Percentiles rank a stretch among this genome's conserved stretches.
These are phyloP conservation scores for Beauveria pseudobassiana DNA, from an alignment of 2,329 filamentous ascomycete genomes.

Conservation along the genomic window DNA sequence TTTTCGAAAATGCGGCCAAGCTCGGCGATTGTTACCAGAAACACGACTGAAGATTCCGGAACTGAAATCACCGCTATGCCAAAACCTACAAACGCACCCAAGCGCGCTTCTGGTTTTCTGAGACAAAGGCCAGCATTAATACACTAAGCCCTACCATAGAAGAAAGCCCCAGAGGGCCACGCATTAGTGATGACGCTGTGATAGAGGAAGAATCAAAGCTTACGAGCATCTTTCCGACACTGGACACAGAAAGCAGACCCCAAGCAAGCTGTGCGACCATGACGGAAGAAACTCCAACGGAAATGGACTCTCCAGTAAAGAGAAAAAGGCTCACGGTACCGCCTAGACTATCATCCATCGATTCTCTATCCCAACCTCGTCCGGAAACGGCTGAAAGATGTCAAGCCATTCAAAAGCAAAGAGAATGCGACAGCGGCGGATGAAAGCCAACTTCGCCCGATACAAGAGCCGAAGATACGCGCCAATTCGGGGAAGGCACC, in stretches of 20 bases:
- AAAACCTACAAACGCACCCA: slow-evolving; percentile 12
- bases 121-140: slow-evolving; percentile 16
- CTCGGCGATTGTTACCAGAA: slow-evolving; percentile 15
- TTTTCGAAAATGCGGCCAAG: slow-evolving; percentile 14
- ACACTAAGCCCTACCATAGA: slow-evolving; percentile 26
- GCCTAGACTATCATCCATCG: slow-evolving; percentile 5
- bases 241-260: neutral
- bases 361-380: neutral
- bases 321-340: slow-evolving; percentile 3
- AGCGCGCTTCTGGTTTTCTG: slow-evolving; percentile 17
- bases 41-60: slow-evolving; percentile 13
- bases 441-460: neutral
- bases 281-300: neutral
- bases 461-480: neutral
- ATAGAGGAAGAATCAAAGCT: neutral
- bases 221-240: neutral
- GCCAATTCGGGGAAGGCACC: neutral
- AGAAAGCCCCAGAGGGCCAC: slow-evolving; percentile 16
- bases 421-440: neutral
- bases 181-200: neutral
- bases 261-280: neutral
- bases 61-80: neutral
- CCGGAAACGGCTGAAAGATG: neutral
- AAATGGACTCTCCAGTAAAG: neutral
- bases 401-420: neutral